Conservation (phyloP, 176 grass and related monocot species). For the Triticum turgidum region DNA sequence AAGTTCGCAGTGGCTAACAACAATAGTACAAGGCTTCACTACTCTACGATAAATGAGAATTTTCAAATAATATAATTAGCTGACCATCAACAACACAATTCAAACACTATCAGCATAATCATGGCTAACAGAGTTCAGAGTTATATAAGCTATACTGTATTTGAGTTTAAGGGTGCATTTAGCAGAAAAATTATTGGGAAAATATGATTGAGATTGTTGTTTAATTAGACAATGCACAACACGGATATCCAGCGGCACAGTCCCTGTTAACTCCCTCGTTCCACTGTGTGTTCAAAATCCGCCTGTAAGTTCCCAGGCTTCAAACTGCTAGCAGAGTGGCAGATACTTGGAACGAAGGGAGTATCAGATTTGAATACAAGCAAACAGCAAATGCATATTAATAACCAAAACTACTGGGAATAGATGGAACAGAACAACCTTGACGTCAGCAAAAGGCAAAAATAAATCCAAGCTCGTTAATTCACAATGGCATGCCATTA, state of each 20-base stretch:
- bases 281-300: background rate
- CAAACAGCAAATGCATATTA: background rate
- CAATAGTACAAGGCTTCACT: no score
- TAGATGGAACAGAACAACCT: slow-evolving; percentile 22
- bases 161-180: background rate
- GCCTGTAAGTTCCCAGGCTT: background rate
- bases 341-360: background rate
- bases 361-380: background rate
- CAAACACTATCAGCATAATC: no score
- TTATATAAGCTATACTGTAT: no score
- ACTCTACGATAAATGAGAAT: background rate
- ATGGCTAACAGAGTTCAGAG: no score
- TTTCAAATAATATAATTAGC: slow-evolving; percentile 1
- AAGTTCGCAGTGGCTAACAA: background rate
- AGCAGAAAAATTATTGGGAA: background rate
- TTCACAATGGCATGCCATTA: background rate
- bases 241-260: background rate
- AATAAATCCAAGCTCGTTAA: slow-evolving; percentile 19
- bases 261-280: background rate
- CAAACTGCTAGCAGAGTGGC: background rate
- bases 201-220: background rate
- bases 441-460: background rate
- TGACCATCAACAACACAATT: background rate
- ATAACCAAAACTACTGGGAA: background rate
- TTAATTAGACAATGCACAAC: background rate